A percentile compares a stretch with the other conserved stretches of the same genome.
These are phyloP conservation scores for Mangifera indica DNA, from an alignment of 345 rosid species.

Conservation along the genomic window DNA sequence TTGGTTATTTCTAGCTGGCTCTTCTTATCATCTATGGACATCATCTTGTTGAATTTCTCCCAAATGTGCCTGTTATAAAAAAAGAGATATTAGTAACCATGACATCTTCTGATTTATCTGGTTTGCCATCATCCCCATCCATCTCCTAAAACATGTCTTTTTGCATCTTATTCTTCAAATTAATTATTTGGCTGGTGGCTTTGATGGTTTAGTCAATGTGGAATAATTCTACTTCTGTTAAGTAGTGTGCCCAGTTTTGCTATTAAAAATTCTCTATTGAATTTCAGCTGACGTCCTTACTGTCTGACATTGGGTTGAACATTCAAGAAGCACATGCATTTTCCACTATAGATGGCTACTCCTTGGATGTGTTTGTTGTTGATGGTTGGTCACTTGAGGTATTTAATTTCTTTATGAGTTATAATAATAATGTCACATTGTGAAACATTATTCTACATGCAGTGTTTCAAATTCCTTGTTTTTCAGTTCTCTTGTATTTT, in stretches of 20 bases:
- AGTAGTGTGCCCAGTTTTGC: neutral
- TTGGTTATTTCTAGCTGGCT: conserved; percentile 11
- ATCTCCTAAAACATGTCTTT: neutral
- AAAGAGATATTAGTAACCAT: neutral
- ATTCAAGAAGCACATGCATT: conserved; percentile 79
- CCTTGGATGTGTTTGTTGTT: conserved; percentile 73
- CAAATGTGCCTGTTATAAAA: neutral
- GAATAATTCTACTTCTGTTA: neutral
- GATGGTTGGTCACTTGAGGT: conserved; percentile 64
- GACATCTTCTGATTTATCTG: neutral
- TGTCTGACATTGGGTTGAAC: conserved; percentile 64
- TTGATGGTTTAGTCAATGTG: neutral
- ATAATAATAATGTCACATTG: neutral
- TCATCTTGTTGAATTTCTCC: conserved; percentile 1
- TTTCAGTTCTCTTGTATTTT: conserved; percentile 1
- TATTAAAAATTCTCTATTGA: conserved; percentile 11
- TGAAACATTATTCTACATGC: conserved; percentile 7
- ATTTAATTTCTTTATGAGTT: conserved; percentile 11
- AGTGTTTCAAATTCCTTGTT: neutral
- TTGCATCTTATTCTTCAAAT: neutral
- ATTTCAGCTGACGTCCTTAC: conserved; percentile 60
- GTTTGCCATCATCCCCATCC: neutral
- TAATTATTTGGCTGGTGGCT: neutral
- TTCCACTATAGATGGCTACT: conserved; percentile 66
- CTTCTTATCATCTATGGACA: conserved; percentile 18